Evolutionary conservation across 805 yeast genomes (phyloP).

Genomic region (Starmera pachycereana): DNA sequence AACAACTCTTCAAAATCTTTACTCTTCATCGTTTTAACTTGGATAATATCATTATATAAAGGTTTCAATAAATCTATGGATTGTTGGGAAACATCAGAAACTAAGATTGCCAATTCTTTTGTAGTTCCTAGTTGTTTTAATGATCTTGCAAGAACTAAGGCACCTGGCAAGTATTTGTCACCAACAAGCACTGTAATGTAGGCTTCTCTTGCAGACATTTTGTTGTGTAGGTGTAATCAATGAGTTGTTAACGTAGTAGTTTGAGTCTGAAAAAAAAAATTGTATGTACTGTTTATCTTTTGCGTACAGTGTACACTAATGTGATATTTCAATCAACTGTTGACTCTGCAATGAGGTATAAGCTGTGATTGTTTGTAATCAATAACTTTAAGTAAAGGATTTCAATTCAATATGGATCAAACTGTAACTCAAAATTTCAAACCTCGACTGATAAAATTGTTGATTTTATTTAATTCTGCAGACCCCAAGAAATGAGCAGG

Average conservation of each 20-base stretch:
- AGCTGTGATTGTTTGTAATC: no score
- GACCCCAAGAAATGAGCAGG: not conserved
- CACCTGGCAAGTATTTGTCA: slow-evolving; percentile 43
- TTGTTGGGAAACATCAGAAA: slow-evolving; percentile 16
- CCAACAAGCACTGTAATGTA: slow-evolving; percentile 36
- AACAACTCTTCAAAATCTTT: slow-evolving; percentile 15
- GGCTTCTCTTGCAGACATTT: slow-evolving; percentile 16
- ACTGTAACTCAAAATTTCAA: no score
- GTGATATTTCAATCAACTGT: no score
- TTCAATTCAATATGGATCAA: no score
- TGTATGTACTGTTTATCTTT: no score
- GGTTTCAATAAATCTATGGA: slow-evolving; percentile 3
- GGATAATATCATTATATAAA: slow-evolving; percentile 19
- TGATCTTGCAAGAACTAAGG: slow-evolving; percentile 35
- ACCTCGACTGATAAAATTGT: not conserved
- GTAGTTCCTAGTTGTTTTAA: slow-evolving; percentile 15
- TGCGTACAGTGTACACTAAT: no score
- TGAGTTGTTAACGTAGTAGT: no score
- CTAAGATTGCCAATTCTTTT: slow-evolving; percentile 7
- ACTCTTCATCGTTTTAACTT: slow-evolving; percentile 14
- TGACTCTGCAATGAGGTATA: no score
- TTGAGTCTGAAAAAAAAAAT: no score
- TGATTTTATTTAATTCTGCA: not conserved
- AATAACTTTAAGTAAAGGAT: no score
- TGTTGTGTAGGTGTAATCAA: not conserved